Evolutionary conservation across 2,329 filamentous ascomycete species (phyloP).

Genomic region (Thermoascus crustaceus): DNA sequence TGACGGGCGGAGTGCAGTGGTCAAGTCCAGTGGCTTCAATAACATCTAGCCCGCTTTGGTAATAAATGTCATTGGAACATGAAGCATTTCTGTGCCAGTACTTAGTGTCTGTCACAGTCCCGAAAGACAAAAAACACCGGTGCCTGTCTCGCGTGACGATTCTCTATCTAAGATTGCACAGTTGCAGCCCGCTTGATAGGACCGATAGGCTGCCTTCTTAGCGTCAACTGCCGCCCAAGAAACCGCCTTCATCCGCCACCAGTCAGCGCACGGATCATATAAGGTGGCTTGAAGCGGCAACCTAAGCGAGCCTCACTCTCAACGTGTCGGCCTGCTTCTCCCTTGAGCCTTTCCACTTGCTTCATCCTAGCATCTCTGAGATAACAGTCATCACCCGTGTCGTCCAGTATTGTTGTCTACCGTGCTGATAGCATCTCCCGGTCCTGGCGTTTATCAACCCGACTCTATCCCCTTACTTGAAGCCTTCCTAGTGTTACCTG

Average conservation of each 20-base stretch:
- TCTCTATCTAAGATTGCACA: neutral
- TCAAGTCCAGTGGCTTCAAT: conserved; percentile 90
- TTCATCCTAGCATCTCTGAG: neutral
- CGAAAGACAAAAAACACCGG: too few species aligned
- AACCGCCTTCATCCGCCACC: conserved; percentile 7
- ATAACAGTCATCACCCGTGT: neutral
- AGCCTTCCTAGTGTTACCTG: neutral
- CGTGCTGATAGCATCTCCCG: neutral
- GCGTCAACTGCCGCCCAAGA: neutral
- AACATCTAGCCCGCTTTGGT: conserved; percentile 68
- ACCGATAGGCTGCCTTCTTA: neutral
- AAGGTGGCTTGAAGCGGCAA: conserved; percentile 6
- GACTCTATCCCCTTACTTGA: neutral
- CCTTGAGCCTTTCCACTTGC: neutral
- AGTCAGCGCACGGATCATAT: neutral
- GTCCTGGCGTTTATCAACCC: neutral
- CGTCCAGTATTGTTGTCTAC: neutral
- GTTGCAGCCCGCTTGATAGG: neutral
- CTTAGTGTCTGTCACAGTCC: too few species aligned
- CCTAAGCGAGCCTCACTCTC: conserved; percentile 12
- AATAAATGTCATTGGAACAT: conserved; percentile 4
- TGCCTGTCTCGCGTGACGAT: neutral
- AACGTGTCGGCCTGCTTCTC: conserved; percentile 3
- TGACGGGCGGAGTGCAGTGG: conserved; percentile 86
- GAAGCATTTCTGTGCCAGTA: too few species aligned